Base-by-base conservation (phyloP, 2,329 filamentous ascomycete species). In the Aspergillus spinulosporus region DNA sequence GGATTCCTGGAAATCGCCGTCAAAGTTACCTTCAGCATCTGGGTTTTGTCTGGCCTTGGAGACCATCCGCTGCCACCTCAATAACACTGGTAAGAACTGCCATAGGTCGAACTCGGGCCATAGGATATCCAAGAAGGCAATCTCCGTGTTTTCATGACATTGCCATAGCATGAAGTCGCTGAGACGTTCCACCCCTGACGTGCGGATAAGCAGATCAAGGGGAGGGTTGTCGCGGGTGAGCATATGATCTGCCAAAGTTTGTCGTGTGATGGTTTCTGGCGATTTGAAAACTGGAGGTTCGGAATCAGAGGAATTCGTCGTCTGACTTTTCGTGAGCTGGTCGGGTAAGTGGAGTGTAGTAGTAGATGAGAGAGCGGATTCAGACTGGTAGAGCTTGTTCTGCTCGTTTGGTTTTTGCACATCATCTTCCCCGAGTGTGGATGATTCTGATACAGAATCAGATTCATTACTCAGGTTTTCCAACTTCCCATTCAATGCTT, bases 111-210 rank as follows among this genome's bases (percentile, higher is more conserved):
- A 97, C 61, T 97, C 91, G 1, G 94, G 94, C 94, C 94, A 99
- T 60, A 96, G 80, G 62, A 90, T 94, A 66, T 96, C 84, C 55
- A 97, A 76, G 71, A 97, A 99, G 58, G 95, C 90, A 62, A 99
- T 88, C 58, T 96, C 89, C 0, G 94, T 97, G 61, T 93, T 82
- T 69, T 96, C 85, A 69, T 97, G 92, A 66, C 90, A 94, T 75
- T 99, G 94, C 94, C 94, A 99, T 34, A 99, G 85, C 92, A 99
- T 94, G 67, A 97, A 99, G 72, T 99, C 94, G 69, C 92, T 97
- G 57, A 99, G 79, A 48, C 94, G 84, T 73, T 92, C 88, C 11
- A 99, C 94, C 29, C 92, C 93, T 60, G 92, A 97, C 3, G 94
- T 99, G 49, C 94, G 86, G 49, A 99, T 83, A 53, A 99, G 86